Evolutionary conservation across 768 basidiomycete species (phyloP).

Genomic region (Suillus variegatus): DNA sequence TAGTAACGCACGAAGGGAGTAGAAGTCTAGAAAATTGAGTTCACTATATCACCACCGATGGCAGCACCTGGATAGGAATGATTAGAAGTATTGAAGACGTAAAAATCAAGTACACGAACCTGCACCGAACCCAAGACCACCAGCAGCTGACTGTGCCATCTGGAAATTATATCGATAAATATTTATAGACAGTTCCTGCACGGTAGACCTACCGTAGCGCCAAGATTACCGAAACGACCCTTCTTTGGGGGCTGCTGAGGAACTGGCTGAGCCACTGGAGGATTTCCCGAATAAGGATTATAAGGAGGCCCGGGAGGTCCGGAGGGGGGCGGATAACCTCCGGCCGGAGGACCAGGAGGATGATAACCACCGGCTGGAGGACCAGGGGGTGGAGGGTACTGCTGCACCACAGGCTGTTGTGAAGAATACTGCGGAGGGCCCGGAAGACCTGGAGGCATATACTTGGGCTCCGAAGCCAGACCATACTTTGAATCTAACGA

Average conservation of each 20-base stretch:
- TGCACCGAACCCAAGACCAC: conserved; percentile 52
- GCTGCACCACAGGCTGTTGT: background rate
- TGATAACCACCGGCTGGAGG: conserved; percentile 13
- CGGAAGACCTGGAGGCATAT: background rate
- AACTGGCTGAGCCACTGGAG: conserved; percentile 36
- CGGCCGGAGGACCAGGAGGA: conserved; percentile 8
- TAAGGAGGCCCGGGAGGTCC: conserved; percentile 15
- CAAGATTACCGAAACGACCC: conserved; percentile 40
- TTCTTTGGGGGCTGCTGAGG: conserved; percentile 35
- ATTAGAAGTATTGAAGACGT: conserved; percentile 1
- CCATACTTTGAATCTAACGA: conserved; percentile 11
- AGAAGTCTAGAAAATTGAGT: conserved; percentile 45
- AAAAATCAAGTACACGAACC: conserved; percentile 26
- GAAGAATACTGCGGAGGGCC: conserved; percentile 16
- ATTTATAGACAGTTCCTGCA: background rate
- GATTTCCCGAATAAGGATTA: conserved; percentile 20
- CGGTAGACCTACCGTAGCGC: conserved; percentile 34
- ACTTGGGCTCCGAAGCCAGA: conserved; percentile 13
- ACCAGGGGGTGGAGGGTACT: conserved; percentile 16
- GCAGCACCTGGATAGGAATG: conserved; percentile 39
- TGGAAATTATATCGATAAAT: conserved; percentile 6
- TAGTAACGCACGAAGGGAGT: background rate
- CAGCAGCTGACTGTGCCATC: conserved; percentile 35
- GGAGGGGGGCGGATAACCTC: conserved; percentile 16
- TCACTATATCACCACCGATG: conserved; percentile 44